phyloP scores from a whole-genome alignment of 371 early-diverging fungal genomes.

The Saksenaea oblongispora region DNA sequence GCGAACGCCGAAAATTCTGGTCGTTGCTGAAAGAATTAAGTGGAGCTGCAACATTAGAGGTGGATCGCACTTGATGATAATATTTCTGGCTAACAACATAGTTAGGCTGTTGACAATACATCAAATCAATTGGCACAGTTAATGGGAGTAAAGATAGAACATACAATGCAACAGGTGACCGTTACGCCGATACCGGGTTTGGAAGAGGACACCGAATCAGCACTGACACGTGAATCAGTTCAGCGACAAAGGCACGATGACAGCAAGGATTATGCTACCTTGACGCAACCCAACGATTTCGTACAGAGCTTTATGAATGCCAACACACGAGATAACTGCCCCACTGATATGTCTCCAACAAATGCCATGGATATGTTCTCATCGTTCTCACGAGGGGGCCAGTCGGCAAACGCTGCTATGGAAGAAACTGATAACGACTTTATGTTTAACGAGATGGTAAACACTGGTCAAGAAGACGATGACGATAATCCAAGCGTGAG shows the following conservation, averaged over 20 bases:
- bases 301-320: background rate
- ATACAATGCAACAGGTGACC: constrained; percentile 16
- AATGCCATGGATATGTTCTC: constrained; percentile 27
- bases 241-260: background rate
- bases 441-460: constrained; percentile 51
- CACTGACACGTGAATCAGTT: constrained; percentile 7
- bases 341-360: background rate
- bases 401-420: constrained; percentile 3
- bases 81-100: background rate
- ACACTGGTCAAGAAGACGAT: constrained; percentile 29
- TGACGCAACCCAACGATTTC: constrained; percentile 2
- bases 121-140: constrained; percentile 16
- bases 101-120: constrained; percentile 25
- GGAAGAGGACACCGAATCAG: constrained; percentile 18
- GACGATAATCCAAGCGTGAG: constrained; percentile 44
- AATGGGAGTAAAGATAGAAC: constrained; percentile 29
- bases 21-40: constrained; percentile 38
- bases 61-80: constrained; percentile 8
- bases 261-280: background rate
- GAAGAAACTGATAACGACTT: constrained; percentile 32
- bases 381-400: background rate
- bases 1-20: constrained; percentile 46
- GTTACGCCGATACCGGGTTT: constrained; percentile 33
- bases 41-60: constrained; percentile 44
- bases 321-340: background rate